phyloP scores from a whole-genome alignment of 192 early-diverging fungal species.

The Backusella circina region DNA sequence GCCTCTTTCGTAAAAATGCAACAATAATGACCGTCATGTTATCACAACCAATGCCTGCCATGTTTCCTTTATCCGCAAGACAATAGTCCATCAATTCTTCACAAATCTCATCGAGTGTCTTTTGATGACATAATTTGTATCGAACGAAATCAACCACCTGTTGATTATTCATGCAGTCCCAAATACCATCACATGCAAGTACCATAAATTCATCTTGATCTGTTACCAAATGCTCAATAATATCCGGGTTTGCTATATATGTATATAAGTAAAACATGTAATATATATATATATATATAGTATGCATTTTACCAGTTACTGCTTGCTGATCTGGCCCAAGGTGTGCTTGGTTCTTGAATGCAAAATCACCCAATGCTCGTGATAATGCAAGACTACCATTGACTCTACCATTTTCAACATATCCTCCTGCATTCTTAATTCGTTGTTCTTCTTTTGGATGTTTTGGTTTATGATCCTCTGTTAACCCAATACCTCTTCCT shows the following conservation, averaged over 20 bases:
- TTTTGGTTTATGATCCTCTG: slow-evolving; percentile 93
- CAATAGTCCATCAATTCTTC: slow-evolving; percentile 91
- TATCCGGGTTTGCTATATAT: slow-evolving; percentile 73
- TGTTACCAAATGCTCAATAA: slow-evolving; percentile 54
- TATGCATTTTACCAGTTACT: slow-evolving; percentile 66
- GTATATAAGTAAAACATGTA: neutral
- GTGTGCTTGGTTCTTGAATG: slow-evolving; percentile 86
- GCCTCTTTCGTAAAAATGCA: slow-evolving; percentile 70
- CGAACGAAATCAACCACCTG: slow-evolving; percentile 87
- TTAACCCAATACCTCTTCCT: slow-evolving; percentile 74
- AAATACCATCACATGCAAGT: slow-evolving; percentile 98
- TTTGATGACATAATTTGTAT: slow-evolving; percentile 56
- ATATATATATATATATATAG: neutral
- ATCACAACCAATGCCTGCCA: slow-evolving; percentile 94
- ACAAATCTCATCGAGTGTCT: slow-evolving; percentile 63
- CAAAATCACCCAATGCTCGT: slow-evolving; percentile 96
- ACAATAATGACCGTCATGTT: slow-evolving; percentile 98
- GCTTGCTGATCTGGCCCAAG: slow-evolving; percentile 85
- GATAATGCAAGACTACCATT: slow-evolving; percentile 97
- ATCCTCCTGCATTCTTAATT: slow-evolving; percentile 89
- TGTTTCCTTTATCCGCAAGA: slow-evolving; percentile 80
- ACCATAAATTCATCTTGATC: slow-evolving; percentile 93
- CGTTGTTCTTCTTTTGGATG: slow-evolving; percentile 79
- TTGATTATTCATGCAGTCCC: slow-evolving; percentile 93
- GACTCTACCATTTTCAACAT: slow-evolving; percentile 97